phyloP scores from a whole-genome alignment of 2,329 filamentous ascomycete genomes.

The Gremmenia infestans region DNA sequence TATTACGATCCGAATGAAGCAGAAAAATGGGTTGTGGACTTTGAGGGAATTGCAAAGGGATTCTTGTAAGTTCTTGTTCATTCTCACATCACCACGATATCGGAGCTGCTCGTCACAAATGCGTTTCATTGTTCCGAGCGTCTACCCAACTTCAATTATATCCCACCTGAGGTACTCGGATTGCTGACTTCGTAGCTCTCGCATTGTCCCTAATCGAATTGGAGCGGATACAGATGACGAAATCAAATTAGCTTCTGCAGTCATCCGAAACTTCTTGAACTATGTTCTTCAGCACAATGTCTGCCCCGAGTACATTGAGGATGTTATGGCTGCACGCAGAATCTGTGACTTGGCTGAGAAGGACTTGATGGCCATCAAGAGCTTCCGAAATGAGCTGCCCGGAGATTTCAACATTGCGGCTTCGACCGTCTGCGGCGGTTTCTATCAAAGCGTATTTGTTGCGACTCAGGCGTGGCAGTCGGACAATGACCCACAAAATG shows the following conservation, averaged over 20 bases:
- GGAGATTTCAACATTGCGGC: constrained; percentile 78
- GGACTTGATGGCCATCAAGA: constrained; percentile 59
- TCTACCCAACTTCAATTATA: background rate
- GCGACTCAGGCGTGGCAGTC: constrained; percentile 10
- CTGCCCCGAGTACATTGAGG: constrained; percentile 70
- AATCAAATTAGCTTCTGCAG: constrained; percentile 56
- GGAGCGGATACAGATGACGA: constrained; percentile 48
- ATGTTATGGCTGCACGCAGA: constrained; percentile 60
- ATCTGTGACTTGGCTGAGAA: constrained; percentile 62
- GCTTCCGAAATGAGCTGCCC: constrained; percentile 53
- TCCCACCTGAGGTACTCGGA: background rate
- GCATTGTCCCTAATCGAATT: constrained; percentile 50
- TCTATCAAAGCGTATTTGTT: constrained; percentile 16
- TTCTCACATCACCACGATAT: background rate
- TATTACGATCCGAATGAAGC: constrained; percentile 48
- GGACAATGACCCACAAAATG: constrained; percentile 20
- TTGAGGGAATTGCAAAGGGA: constrained; percentile 68
- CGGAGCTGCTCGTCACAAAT: background rate
- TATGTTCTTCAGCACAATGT: constrained; percentile 83
- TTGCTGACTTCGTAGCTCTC: constrained; percentile 40
- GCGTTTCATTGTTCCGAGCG: too few species aligned
- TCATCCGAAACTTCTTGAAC: constrained; percentile 81
- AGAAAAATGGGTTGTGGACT: constrained; percentile 73
- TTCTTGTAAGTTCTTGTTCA: constrained; percentile 59
- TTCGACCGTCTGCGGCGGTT: constrained; percentile 60